Base-by-base conservation (phyloP, 371 early-diverging fungal species). In the Sporodiniella umbellata region DNA sequence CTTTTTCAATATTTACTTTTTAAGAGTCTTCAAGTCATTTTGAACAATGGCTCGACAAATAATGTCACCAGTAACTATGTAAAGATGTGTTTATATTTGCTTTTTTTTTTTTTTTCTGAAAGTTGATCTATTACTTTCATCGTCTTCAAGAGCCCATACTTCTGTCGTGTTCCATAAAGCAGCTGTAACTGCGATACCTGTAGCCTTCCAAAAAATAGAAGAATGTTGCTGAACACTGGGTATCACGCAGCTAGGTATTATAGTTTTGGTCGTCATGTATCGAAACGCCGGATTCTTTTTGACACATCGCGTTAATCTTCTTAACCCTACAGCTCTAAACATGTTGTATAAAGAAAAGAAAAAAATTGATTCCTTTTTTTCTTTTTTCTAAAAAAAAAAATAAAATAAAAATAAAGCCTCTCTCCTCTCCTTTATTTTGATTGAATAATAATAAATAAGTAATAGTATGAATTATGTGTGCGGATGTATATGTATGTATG, bases 1-100 rank as follows among this genome's bases (percentile, higher is more conserved):
- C 30, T 28, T 28, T 10, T 28, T 10, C 30, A 28, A 28, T 7
- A 47, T 24, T 51, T 65, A 71, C 72, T 51, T 65, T 58, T 68
- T 67, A 22, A 75, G 45, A 7, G 58, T 48, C 35, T 56, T 58
- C 21, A 71, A 55, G 42, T 75, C 72, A 25, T 70, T 68, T 5
- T 65, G 66, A 33, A 75, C 53, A 40, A 75, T 75, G 2, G 70
- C 72, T 54, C 72, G 66, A 48, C 76, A 75, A 25, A 75, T 61
- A 23, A 56, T 42, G 35, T 75, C 68, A 8, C 72, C 72, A 8
- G 58, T 55, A 3, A 49, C 75, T 75, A 45, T 4, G 30, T 37
- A 22, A 6, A 25, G 7, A 19, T 25, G 15, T 33, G 4, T 35
- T 35, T 17, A 25, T 10, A 2, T 11, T 18, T 14, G 8, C 8